A percentile compares a stretch with the other conserved stretches of the same genome.
Evolutionary conservation across 495 filamentous ascomycete species (phyloP).

Genomic region (Hyaloscypha variabilis): DNA sequence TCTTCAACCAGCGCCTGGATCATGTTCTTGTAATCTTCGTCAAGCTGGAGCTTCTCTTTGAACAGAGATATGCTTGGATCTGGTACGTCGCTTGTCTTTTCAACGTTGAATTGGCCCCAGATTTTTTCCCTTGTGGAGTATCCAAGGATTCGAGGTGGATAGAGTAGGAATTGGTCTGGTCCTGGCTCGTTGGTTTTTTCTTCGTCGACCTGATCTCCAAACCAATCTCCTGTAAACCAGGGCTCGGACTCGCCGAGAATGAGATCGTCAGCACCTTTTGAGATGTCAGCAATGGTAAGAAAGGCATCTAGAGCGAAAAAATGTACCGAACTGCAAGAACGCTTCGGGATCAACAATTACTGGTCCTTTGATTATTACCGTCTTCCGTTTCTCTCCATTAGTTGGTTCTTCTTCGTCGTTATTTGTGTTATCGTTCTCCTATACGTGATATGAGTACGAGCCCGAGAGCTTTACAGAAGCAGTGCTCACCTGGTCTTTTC

Average conservation of each 20-base stretch:
- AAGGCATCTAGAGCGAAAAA: too few relatives aligned
- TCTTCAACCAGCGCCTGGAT: constrained; percentile 23
- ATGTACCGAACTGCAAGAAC: background rate
- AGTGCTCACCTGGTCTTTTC: background rate
- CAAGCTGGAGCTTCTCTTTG: constrained; percentile 21
- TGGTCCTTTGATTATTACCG: background rate
- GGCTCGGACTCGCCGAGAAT: constrained; percentile 9
- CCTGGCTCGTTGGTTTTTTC: constrained; percentile 4
- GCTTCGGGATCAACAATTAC: background rate
- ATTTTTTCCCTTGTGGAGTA: constrained; percentile 34
- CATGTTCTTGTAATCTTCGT: constrained; percentile 23
- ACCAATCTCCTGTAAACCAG: background rate
- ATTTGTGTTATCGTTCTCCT: background rate
- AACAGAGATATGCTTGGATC: constrained; percentile 14
- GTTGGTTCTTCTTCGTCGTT: background rate
- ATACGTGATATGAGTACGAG: background rate
- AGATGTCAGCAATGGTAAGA: too few relatives aligned
- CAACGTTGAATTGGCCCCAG: constrained; percentile 33
- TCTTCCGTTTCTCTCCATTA: background rate
- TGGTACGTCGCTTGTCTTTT: constrained; percentile 3
- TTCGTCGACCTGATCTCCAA: background rate
- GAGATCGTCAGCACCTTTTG: background rate
- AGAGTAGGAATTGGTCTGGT: constrained; percentile 32
- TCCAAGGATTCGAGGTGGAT: constrained; percentile 37
- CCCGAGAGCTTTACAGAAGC: too few relatives aligned